phyloP scores from a whole-genome alignment of 164 flowering plant genomes.

The Chloranthus sessilifolius region DNA sequence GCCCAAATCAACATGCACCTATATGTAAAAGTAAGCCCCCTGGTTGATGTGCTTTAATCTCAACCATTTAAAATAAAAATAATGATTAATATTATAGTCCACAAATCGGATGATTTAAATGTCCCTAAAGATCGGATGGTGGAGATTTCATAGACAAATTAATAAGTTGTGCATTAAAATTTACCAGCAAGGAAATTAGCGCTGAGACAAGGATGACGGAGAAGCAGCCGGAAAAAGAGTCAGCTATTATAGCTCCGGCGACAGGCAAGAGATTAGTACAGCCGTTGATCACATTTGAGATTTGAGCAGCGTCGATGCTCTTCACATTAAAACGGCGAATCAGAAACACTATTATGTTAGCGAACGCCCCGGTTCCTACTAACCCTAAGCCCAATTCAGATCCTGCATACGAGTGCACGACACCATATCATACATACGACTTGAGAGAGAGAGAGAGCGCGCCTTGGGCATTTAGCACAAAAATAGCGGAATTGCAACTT shows the following conservation, averaged over 20 bases:
- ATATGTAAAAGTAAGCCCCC: no score
- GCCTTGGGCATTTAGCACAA: no score
- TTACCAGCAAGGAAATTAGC: conserved; percentile 2
- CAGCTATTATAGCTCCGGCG: conserved; percentile 5
- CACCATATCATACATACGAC: not conserved
- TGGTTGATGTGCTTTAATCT: no score
- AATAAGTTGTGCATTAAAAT: no score
- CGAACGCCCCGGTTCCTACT: conserved; percentile 24
- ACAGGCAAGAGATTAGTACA: not conserved
- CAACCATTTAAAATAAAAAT: no score
- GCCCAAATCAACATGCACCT: no score
- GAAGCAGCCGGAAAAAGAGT: conserved; percentile 1
- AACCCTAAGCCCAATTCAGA: conserved; percentile 19
- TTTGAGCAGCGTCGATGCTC: conserved; percentile 43
- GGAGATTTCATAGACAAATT: no score
- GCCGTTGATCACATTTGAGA: conserved; percentile 19
- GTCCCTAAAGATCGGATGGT: no score
- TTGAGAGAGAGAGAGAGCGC: not conserved
- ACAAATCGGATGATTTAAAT: no score
- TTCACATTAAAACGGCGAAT: conserved; percentile 36
- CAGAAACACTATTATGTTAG: conserved; percentile 42
- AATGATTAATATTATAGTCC: no score
- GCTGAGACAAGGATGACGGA: not conserved
- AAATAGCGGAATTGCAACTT: no score
- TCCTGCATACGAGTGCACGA: conserved; percentile 7